Base-by-base conservation (phyloP, 768 basidiomycete species). In the Vararia minispora region DNA sequence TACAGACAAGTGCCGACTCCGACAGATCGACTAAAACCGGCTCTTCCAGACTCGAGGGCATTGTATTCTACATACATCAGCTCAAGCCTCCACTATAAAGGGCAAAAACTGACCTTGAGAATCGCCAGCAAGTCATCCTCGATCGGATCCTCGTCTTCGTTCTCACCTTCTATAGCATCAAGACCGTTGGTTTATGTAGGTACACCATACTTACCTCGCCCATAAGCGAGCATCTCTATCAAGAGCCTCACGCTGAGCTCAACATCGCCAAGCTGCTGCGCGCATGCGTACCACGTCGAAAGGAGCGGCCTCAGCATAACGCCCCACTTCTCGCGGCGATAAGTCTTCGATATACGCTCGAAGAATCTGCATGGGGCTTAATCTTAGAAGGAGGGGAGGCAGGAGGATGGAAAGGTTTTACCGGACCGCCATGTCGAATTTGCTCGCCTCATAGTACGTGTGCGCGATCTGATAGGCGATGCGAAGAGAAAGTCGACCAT, bases 381-480 rank as follows among this genome's bases (percentile, higher is more conserved):
- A 33, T 25, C 22, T 18, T 11, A 25, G 17, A 34, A 14, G 3
- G 6, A 31, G 20, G 3, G 10, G 20, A 6, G 7, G 18, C 13
- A 20, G 8, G 22, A 35, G 13, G n/a, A 6, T 23, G 26, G 6
- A 17, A 38, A 14, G 34, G 8, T 58, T 69, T 31, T 41, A 90
- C 87, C 82, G 74, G 52, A 92, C 73, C 9, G 90, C 90, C 70
- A 89, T 73, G 38, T 91, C 88, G 50, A 79, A 82, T 52, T 91
- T 87, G 0, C 75, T 76, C 2, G 81, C 75, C 11, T 78, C 68
- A 43, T 75, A 72, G 54, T 98, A 92, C 3, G 84, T 83, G 43
- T 83, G 74, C 0, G 90, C 94, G 39, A 99, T 97, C 23, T 80
- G 75, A 56, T 74, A 83, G 3, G 91, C 94, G 36, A 99, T 82